Percentiles rank a stretch among this genome's conserved stretches.
phyloP scores from a whole-genome alignment of 192 early-diverging fungal genomes.

The Coemansia reversa region DNA sequence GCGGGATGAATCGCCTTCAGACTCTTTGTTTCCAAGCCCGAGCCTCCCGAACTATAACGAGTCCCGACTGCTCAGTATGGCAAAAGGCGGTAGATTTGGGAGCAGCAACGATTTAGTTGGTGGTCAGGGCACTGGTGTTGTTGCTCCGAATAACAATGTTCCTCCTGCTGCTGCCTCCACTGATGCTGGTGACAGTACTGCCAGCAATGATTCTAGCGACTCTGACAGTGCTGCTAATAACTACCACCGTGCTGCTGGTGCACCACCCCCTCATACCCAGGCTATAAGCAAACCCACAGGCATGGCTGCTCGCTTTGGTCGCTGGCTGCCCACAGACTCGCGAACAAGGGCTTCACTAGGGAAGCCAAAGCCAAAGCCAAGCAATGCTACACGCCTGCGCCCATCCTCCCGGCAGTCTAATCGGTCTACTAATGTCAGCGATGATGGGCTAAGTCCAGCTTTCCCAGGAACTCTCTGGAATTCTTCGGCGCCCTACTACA shows the following conservation, averaged over 20 bases:
- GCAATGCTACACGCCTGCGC: slow-evolving; percentile 35
- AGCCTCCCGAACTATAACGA: slow-evolving; percentile 4
- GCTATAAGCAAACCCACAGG: slow-evolving; percentile 21
- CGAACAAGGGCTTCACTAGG: slow-evolving; percentile 13
- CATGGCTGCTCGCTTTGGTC: slow-evolving; percentile 40
- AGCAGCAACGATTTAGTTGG: slow-evolving; percentile 18
- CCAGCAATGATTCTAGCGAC: slow-evolving; percentile 18
- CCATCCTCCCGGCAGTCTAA: slow-evolving; percentile 52
- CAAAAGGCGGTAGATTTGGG: slow-evolving; percentile 5
- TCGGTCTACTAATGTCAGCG: slow-evolving; percentile 31
- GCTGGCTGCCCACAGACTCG: slow-evolving; percentile 26
- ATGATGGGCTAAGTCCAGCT: slow-evolving; percentile 24
- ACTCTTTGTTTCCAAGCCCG: slow-evolving; percentile 4
- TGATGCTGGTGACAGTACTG: slow-evolving; percentile 11
- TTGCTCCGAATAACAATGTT: background rate
- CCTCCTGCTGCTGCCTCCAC: background rate
- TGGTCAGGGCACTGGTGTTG: background rate
- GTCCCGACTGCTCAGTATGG: slow-evolving; percentile 7
- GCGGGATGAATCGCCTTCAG: slow-evolving; percentile 19
- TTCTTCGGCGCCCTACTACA: background rate
- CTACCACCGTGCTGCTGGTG: background rate
- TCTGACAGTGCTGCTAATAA: background rate
- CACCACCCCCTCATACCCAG: background rate
- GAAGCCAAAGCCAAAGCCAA: slow-evolving; percentile 12
- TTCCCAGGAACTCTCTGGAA: background rate